Conservation (phyloP, 495 filamentous ascomycete species). For the Neurospora africana region DNA sequence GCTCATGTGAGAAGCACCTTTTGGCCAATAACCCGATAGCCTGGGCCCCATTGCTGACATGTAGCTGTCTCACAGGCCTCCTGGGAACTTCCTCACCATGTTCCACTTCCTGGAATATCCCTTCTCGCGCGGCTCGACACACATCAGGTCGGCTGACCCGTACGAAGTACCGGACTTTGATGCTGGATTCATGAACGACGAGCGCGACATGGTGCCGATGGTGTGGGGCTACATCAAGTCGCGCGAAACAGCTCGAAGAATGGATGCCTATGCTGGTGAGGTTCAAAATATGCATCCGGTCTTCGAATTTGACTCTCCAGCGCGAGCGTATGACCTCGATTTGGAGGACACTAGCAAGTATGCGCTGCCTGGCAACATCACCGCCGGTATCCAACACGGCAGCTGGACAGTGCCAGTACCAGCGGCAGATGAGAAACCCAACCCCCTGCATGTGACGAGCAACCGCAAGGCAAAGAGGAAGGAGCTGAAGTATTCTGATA, state of each 20-base stretch:
- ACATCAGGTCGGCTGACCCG: slow-evolving; percentile 60
- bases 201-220: slow-evolving; percentile 74
- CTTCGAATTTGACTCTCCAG: slow-evolving; percentile 57
- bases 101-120: slow-evolving; percentile 82
- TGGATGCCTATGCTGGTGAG: slow-evolving; percentile 71
- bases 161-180: slow-evolving; percentile 73
- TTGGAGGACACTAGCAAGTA: slow-evolving; percentile 64
- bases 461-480: slow-evolving; percentile 45
- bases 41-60: neutral
- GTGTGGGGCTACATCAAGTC: slow-evolving; percentile 82
- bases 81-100: slow-evolving; percentile 77
- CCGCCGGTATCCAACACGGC: slow-evolving; percentile 53
- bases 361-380: slow-evolving; percentile 61
- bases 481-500: slow-evolving; percentile 53
- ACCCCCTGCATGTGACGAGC: slow-evolving; percentile 36
- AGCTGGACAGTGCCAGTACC: slow-evolving; percentile 37
- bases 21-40: neutral
- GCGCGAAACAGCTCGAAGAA: slow-evolving; percentile 68
- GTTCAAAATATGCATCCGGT: slow-evolving; percentile 57
- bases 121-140: slow-evolving; percentile 63
- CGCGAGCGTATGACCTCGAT: slow-evolving; percentile 61
- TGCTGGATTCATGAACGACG: slow-evolving; percentile 77
- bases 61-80: slow-evolving; percentile 21
- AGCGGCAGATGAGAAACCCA: slow-evolving; percentile 32
- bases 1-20: slow-evolving; percentile 36